Evolutionary conservation across 2,329 filamentous ascomycete species (phyloP), one percentile per base, ranked within the genome.

Genomic region (Scopulariopsis brevicaulis): DNA sequence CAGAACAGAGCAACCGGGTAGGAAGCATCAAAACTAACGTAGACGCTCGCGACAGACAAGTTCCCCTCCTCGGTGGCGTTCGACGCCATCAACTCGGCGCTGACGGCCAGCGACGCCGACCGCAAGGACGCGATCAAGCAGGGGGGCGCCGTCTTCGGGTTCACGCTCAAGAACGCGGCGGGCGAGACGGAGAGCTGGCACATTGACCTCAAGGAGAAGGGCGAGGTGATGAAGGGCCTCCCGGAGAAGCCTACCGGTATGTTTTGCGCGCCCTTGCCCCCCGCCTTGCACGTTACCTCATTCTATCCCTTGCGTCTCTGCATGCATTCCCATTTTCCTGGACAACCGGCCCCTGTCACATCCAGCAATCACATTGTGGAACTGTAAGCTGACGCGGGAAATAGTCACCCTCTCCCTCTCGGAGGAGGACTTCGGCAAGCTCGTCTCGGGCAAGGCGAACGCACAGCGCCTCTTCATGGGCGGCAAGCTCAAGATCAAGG

Each of bases 401-500:
- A 2, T 48, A 94, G 93, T 97, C 60, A 95, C 90, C n/a, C 82
- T 97, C 53, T 73, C 80, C 5, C 82, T 97, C 64, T 89, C 85
- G 60, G 94, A 99, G 62, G 82, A 83, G 59, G 90, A 97, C 74
- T 99, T 99, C 69, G 83, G 77, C 64, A 86, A 87, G 70, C 82
- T 99, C 63, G 85, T 96, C 58, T 68, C 79, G 43, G 94, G 94
- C 70, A 90, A 95, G 78, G 90, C 89, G 66, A 96, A 96, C 70
- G 91, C 94, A 59, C 94, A 99, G 80, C 85, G 86, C 65, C 77
- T 99, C 63, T 96, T 97, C 77, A 97, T 99, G 93, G 83, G 83
- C n/a, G 94, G 94, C 67, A 96, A 96, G 81, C 80, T 99, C 69
- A 99, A 97, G 88, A 84, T 97, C 71, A 95, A 91, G 84, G 94